Percentiles rank a stretch among this genome's conserved stretches.
These are phyloP conservation scores for Pyrenophora seminiperda DNA, from an alignment of 2,329 filamentous ascomycete genomes.

Conservation along the genomic window DNA sequence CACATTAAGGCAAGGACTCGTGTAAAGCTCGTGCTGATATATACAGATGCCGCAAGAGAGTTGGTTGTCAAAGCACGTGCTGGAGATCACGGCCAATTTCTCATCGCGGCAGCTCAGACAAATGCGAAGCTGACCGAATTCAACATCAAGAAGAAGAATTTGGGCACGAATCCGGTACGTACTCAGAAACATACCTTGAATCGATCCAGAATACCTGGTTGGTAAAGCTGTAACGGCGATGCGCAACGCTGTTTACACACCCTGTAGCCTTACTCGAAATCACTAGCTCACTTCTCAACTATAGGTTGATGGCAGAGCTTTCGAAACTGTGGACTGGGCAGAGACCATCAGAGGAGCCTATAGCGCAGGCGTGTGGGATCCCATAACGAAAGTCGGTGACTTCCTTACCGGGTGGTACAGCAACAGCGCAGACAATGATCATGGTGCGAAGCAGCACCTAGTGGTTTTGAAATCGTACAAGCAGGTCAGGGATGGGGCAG, in stretches of 20 bases:
- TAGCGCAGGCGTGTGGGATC: background rate
- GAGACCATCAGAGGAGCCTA: background rate
- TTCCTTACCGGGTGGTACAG: no score
- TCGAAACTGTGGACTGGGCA: background rate
- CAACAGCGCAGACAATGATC: no score
- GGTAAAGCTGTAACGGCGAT: no score
- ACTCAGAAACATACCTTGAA: no score
- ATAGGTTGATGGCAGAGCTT: no score
- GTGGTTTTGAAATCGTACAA: no score
- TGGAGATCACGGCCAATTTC: background rate
- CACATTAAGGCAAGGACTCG: background rate
- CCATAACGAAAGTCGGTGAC: background rate
- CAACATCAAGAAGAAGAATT: background rate
- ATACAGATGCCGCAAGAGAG: background rate
- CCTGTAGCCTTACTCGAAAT: no score
- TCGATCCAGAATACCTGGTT: no score
- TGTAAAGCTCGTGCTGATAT: background rate
- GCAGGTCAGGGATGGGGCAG: no score
- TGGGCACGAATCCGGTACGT: background rate
- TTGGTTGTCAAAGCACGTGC: background rate
- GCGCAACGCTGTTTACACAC: no score
- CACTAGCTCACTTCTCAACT: no score
- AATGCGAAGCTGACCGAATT: background rate
- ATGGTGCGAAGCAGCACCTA: no score
- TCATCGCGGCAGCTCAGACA: background rate